phyloP scores from a whole-genome alignment of 345 rosid species.

The Hibiscus tridactylites region DNA sequence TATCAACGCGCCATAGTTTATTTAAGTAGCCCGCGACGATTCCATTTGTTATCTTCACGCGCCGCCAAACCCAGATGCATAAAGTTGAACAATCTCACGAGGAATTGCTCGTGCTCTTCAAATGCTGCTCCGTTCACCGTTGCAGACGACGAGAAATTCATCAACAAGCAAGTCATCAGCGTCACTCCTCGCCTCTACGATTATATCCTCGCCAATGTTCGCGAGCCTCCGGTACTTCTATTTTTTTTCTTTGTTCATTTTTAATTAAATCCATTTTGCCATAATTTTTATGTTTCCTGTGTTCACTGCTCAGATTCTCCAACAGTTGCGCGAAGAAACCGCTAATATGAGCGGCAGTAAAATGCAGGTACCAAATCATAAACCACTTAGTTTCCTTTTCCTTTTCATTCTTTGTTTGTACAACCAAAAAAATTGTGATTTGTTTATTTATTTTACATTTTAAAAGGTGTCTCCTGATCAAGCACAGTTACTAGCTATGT shows the following conservation, averaged over 20 bases:
- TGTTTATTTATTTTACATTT: background rate
- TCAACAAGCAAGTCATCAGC: constrained; percentile 66
- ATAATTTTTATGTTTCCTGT: background rate
- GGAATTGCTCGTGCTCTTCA: constrained; percentile 23
- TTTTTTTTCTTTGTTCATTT: background rate
- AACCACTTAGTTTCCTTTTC: no score
- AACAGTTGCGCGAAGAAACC: constrained; percentile 81
- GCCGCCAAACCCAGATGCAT: constrained; percentile 7
- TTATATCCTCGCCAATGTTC: constrained; percentile 72
- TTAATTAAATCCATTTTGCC: background rate
- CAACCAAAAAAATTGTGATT: background rate
- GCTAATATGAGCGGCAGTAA: constrained; percentile 70
- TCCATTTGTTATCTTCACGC: background rate
- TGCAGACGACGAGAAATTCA: constrained; percentile 60
- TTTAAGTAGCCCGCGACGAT: background rate
- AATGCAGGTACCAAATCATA: constrained; percentile 44
- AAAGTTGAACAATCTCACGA: constrained; percentile 15
- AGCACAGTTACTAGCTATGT: constrained; percentile 85
- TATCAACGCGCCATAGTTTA: constrained; percentile 4
- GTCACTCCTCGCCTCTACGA: constrained; percentile 72
- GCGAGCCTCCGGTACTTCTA: constrained; percentile 57
- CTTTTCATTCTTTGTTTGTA: no score
- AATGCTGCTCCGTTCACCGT: constrained; percentile 32
- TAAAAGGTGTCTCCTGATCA: constrained; percentile 88
- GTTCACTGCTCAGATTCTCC: constrained; percentile 44